Evolutionary conservation across 1,139 yeast species (phyloP).

Genomic region (Geotrichum europaeum): DNA sequence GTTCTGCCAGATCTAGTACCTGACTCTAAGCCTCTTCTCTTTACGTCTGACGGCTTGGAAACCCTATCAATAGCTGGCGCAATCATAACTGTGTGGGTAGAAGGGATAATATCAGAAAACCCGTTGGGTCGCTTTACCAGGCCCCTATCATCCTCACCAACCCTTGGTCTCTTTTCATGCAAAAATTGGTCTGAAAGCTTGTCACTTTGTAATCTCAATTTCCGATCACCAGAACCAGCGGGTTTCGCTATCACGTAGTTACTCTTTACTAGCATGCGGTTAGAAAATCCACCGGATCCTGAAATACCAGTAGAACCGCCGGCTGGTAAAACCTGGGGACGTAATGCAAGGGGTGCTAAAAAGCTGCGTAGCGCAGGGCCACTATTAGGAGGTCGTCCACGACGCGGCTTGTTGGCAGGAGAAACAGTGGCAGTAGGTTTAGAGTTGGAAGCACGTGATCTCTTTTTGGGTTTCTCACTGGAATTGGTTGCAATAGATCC

Average conservation of each 20-base stretch:
- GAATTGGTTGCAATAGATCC: background rate
- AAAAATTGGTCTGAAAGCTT: background rate
- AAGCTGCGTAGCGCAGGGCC: slow-evolving; percentile 15
- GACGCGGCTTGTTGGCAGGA: slow-evolving; percentile 13
- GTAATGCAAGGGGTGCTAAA: slow-evolving; percentile 16
- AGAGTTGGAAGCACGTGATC: background rate
- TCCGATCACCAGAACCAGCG: background rate
- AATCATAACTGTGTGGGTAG: background rate
- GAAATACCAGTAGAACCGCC: background rate
- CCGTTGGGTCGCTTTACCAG: background rate
- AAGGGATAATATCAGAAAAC: background rate
- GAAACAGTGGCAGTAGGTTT: background rate
- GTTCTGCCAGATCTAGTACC: background rate
- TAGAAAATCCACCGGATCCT: background rate
- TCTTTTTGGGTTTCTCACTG: background rate
- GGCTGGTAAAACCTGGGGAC: slow-evolving; percentile 5
- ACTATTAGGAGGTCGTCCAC: slow-evolving; percentile 19
- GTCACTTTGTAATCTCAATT: background rate
- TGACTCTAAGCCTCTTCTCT: background rate
- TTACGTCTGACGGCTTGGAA: background rate
- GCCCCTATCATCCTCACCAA: background rate
- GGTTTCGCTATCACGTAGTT: background rate
- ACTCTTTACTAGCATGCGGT: background rate
- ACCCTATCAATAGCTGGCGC: background rate
- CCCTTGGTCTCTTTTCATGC: background rate